Evolutionary conservation across 371 early-diverging fungal species (phyloP).

Genomic region (Conidiobolus coronatus): DNA sequence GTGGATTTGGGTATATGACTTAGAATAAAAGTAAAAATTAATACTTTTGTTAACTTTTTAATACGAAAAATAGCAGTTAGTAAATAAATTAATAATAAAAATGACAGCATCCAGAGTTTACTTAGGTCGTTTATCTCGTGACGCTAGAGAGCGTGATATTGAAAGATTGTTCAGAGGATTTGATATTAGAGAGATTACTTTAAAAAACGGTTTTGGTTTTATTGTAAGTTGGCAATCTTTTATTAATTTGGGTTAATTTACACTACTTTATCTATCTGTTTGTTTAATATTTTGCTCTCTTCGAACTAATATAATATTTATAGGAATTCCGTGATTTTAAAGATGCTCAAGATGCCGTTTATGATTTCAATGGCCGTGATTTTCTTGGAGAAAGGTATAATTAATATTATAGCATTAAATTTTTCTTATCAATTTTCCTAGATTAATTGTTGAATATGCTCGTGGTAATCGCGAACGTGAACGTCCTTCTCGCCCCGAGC

Average conservation of each 20-base stretch:
- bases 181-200: conserved; percentile 41
- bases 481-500: background rate
- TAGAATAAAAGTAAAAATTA: too few species aligned
- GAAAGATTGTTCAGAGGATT: conserved; percentile 38
- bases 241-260: too few species aligned
- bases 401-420: background rate
- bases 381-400: conserved; percentile 51
- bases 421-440: background rate
- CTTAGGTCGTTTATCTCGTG: conserved; percentile 40
- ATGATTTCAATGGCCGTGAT: conserved; percentile 35
- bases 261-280: background rate
- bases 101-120: conserved; percentile 25
- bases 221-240: conserved; percentile 14
- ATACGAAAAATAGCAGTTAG: too few species aligned
- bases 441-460: conserved; percentile 3
- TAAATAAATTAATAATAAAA: too few species aligned
- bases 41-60: too few species aligned
- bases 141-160: conserved; percentile 37
- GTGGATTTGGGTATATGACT: too few species aligned
- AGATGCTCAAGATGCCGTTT: conserved; percentile 55
- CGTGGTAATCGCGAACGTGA: background rate
- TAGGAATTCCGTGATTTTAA: conserved; percentile 35
- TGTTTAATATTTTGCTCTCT: background rate
- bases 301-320: background rate
- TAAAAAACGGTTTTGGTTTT: conserved; percentile 51